phyloP scores from a whole-genome alignment of 768 basidiomycete genomes.

The Auriscalpium microsporum region DNA sequence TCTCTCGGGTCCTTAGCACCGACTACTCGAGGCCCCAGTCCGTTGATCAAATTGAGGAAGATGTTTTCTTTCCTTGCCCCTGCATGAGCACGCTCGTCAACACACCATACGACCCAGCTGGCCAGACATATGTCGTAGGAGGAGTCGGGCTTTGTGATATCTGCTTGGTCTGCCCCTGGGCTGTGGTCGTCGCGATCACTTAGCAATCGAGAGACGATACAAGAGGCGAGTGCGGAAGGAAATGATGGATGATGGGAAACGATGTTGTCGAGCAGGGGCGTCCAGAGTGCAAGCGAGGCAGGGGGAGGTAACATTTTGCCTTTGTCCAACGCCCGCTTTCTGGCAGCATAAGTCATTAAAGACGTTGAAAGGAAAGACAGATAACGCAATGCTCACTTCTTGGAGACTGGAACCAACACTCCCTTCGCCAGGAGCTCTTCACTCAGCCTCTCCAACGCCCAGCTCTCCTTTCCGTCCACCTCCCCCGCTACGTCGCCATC shows the following conservation, averaged over 20 bases:
- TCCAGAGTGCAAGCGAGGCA: slow-evolving; percentile 55
- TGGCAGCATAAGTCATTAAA: slow-evolving; percentile 17
- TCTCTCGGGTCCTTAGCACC: slow-evolving; percentile 15
- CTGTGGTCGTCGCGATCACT: slow-evolving; percentile 11
- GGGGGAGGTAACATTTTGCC: slow-evolving; percentile 42
- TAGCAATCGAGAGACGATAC: slow-evolving; percentile 32
- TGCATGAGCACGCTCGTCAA: slow-evolving; percentile 33
- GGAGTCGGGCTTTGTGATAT: slow-evolving; percentile 23
- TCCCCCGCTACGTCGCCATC: slow-evolving; percentile 25
- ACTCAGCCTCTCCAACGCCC: slow-evolving; percentile 62
- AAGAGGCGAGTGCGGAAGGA: slow-evolving; percentile 36
- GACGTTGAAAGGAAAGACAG: not conserved
- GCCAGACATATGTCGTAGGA: slow-evolving; percentile 54
- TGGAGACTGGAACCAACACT: slow-evolving; percentile 72
- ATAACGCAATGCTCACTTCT: slow-evolving; percentile 47
- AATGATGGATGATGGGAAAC: slow-evolving; percentile 49
- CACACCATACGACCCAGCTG: slow-evolving; percentile 62
- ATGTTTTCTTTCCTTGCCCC: slow-evolving; percentile 37
- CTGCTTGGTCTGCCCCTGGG: slow-evolving; percentile 10
- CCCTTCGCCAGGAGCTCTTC: slow-evolving; percentile 63
- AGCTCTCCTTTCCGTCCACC: slow-evolving; percentile 48
- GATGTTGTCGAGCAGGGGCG: slow-evolving; percentile 52
- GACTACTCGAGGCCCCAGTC: slow-evolving; percentile 33
- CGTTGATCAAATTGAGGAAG: slow-evolving; percentile 37
- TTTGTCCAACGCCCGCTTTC: slow-evolving; percentile 44